These are phyloP conservation scores for Cytospora paraplurivora DNA, from an alignment of 2,329 filamentous ascomycete species.

Conservation along the genomic window DNA sequence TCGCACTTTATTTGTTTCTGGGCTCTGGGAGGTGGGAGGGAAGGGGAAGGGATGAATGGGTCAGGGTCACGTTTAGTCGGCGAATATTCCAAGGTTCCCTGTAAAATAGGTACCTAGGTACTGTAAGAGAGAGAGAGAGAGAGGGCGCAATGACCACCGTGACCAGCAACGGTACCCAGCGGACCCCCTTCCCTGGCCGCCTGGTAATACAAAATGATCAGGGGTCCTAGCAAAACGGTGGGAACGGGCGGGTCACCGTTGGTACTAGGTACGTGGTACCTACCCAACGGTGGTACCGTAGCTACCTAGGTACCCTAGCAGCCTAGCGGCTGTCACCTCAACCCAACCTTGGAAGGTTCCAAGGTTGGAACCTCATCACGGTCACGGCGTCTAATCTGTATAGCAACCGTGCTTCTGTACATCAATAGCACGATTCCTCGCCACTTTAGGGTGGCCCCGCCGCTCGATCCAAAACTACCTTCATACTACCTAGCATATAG, in stretches of 20 bases:
- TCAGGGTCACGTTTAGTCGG: conserved; percentile 21
- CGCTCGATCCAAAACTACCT: neutral
- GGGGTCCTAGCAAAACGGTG: conserved; percentile 27
- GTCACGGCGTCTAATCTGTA: too few species aligned
- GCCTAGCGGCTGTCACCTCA: too few species aligned
- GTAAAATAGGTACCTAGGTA: too few species aligned
- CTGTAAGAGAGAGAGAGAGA: neutral
- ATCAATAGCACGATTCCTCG: too few species aligned
- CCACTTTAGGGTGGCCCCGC: too few species aligned
- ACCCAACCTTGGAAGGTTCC: too few species aligned
- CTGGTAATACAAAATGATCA: conserved; percentile 17
- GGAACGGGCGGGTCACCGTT: conserved; percentile 15
- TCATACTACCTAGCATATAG: neutral
- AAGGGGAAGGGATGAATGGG: conserved; percentile 20
- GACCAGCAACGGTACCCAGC: too few species aligned
- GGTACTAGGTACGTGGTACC: neutral
- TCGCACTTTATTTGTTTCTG: conserved; percentile 31
- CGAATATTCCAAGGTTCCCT: conserved; percentile 23
- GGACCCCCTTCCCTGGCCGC: conserved; percentile 22
- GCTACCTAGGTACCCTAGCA: neutral
- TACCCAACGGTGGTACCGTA: too few species aligned
- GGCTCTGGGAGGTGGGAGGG: conserved; percentile 14
- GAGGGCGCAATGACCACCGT: conserved; percentile 25
- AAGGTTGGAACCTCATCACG: too few species aligned
- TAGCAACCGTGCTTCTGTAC: too few species aligned